Base-by-base conservation (phyloP, 257 asterid species). In the Salvia hispanica region DNA sequence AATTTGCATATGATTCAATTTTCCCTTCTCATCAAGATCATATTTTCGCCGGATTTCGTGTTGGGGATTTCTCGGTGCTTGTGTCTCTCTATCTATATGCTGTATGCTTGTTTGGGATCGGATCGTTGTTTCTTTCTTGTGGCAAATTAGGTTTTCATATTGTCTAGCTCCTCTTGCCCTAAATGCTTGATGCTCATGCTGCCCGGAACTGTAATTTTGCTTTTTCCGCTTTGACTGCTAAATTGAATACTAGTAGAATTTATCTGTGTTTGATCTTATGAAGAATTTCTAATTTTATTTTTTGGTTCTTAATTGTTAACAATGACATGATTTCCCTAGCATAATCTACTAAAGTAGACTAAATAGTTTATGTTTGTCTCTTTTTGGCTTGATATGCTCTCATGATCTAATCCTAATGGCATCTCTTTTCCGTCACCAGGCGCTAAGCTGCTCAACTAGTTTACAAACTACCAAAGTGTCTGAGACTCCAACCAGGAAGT, bases 391-490 rank as follows among this genome's bases (percentile, higher is more conserved):
- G 57, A 53, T n/a, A 12, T 57, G 39, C 39, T 7, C 40, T 2
- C 33, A 18, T 13, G 58, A 6, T 33, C 12, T 10, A 66, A 18
- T 16, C 16, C 70, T 75, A 66, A 72, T 42, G 3, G 10, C 34
- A 37, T 46, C 36, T 43, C 13, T 55, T 79, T 50, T 59, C 45
- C 64, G 28, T 61, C 74, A 52, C 44, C 82, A 92, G 98, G 96
- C 85, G 48, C 76, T 83, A 76, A 79, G 84, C 76, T 86, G 92
- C 82, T 87, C 95, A 61, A 82, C 91, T 28, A 84, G 86, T 69
- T 74, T 66, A 31, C 89, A 76, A 43, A 70, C 78, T 18, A 57
- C 84, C 36, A 58, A 74, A 28, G 63, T 72, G 39, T 64, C 74
- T 0, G 85, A 83, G 63, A 56, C 78, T 36, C n/a, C 84, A 10